Evolutionary conservation across 352 stramenopile species (phyloP), one percentile per base, ranked within the genome.

Genomic region (Pythium monospermum): DNA sequence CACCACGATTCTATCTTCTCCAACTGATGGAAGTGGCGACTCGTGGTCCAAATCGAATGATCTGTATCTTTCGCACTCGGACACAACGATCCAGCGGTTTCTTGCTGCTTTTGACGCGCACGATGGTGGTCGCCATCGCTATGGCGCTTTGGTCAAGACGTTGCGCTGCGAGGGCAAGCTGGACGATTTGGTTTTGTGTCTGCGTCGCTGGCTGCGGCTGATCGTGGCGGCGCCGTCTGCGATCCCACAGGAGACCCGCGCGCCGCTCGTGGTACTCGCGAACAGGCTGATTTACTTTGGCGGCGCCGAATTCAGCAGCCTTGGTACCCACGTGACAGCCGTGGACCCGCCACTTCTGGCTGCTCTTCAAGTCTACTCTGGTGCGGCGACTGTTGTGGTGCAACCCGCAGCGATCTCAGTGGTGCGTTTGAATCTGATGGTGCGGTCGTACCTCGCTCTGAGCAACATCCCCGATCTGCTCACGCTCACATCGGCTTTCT

Each of bases 381-480:
- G 25, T 21, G 13, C 19, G 8, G 36, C 39, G 1, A 49, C 23
- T 2, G 31, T 33, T 10, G 33, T 45, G 30, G 7, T 28, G 5
- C 10, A 23, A 1, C 3, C 37, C 8, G 16, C 49, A 18, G 16
- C 37, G n/a, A n/a, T 58, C 6, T 66, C 58, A 1, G 36, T 66
- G 10, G 58, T 66, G 6, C 38, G 58, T 11, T 27, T 66, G 11
- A 66, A 23, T 35, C 33, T 66, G 11, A 53, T 61, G 37, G 19
- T 55, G n/a, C 58, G 58, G 16, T 49, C 39, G 1, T 66, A 58
- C 15, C 35, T 66, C 10, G 15, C 48, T 16, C 12, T 32, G 10
- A 47, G 7, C 13, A 19, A n/a, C 1, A 18, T 53, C 4, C 58
- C 58, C 1, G 36, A 66, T 33, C 45, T 66, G 8, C 19, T 61